A percentile compares a stretch with the other conserved stretches of the same genome.
Conservation (phyloP, 306 rosid genomes). For the Quercus aquifolioides region DNA sequence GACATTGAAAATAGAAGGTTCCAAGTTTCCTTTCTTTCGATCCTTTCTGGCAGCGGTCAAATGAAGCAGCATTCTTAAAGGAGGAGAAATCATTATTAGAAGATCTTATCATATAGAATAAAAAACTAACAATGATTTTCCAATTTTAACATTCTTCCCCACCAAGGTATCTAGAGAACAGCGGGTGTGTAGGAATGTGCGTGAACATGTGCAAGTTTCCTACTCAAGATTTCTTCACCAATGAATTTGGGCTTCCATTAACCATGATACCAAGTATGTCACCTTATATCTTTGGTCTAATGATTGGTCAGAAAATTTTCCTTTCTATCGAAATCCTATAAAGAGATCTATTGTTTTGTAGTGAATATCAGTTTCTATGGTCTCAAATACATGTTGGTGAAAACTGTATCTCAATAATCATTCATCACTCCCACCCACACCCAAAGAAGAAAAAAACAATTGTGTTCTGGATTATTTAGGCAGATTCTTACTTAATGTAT, state of each 20-base stretch:
- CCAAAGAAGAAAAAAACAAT: not conserved
- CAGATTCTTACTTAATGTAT: not conserved
- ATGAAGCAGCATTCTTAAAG: not conserved
- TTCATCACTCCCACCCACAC: no score
- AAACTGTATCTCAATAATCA: no score
- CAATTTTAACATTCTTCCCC: not conserved
- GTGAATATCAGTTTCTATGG: not conserved
- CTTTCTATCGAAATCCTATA: not conserved
- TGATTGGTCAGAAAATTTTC: not conserved
- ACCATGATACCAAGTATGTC: slow-evolving; percentile 92
- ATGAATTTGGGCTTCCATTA: slow-evolving; percentile 93
- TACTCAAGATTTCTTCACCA: slow-evolving; percentile 93
- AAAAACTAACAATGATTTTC: not conserved
- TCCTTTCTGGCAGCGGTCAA: not conserved
- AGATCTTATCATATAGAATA: not conserved
- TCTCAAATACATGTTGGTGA: not conserved
- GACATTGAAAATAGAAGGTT: not conserved
- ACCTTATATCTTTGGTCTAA: not conserved
- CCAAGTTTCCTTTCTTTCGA: not conserved
- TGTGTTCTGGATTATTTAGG: not conserved
- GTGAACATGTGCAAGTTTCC: slow-evolving; percentile 99
- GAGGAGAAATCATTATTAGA: not conserved
- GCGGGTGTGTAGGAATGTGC: slow-evolving; percentile 95
- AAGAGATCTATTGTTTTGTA: not conserved
- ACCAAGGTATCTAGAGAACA: slow-evolving; percentile 85